Evolutionary conservation across 2,329 filamentous ascomycete species (phyloP).

Genomic region (Aspergillus piperis): DNA sequence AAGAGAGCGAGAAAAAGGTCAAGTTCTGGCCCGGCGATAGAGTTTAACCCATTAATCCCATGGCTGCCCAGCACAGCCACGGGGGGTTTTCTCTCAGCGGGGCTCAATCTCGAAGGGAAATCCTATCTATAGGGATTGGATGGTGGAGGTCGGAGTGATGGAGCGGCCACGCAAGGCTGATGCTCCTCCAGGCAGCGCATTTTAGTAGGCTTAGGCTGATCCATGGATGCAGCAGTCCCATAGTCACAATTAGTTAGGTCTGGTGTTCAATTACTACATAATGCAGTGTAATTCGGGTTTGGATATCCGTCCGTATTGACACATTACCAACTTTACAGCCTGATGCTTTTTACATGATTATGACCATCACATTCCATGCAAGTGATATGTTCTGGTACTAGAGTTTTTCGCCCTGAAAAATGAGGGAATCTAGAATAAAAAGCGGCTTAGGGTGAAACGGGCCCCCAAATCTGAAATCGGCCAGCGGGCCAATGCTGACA

Average conservation of each 20-base stretch:
- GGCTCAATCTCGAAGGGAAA: not conserved
- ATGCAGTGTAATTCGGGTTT: too few relatives aligned
- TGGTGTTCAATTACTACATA: too few relatives aligned
- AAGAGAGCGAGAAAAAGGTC: not conserved
- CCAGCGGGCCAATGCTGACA: not conserved
- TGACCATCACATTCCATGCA: too few relatives aligned
- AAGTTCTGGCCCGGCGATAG: constrained; percentile 3
- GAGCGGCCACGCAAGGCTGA: not conserved
- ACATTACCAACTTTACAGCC: too few relatives aligned
- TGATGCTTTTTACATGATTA: too few relatives aligned
- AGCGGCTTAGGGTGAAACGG: not conserved
- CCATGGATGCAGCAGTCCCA: not conserved
- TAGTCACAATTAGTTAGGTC: too few relatives aligned
- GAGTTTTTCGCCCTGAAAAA: too few relatives aligned
- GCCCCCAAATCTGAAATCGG: not conserved
- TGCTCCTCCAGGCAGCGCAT: not conserved
- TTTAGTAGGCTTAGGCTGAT: too few relatives aligned
- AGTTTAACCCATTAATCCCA: constrained; percentile 2
- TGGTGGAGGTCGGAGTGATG: too few relatives aligned
- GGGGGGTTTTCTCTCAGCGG: not conserved
- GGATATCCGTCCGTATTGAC: too few relatives aligned
- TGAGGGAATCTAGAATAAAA: too few relatives aligned
- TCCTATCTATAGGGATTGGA: not conserved
- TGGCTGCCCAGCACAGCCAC: constrained; percentile 15
- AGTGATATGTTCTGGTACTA: too few relatives aligned